Evolutionary conservation across 106 monocot genomes (phyloP).

Genomic region (Dioscorea zingiberensis): DNA sequence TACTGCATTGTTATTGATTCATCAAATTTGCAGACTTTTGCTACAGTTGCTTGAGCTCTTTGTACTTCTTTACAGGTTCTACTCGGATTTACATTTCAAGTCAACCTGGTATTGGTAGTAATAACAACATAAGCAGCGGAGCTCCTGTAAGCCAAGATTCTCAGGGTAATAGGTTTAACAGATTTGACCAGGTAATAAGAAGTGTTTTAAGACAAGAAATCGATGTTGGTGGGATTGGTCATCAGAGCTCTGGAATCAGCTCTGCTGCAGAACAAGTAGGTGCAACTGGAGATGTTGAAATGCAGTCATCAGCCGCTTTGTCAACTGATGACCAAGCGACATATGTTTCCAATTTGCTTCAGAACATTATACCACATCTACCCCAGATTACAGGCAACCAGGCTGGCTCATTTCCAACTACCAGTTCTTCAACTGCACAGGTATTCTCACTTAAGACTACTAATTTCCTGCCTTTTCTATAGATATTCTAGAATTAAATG

Average conservation of each 20-base stretch:
- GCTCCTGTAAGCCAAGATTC: slow-evolving; percentile 3
- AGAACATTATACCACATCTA: slow-evolving; percentile 16
- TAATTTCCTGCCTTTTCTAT: not conserved
- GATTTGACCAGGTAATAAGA: slow-evolving; percentile 12
- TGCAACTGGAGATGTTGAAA: not conserved
- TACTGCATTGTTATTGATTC: too few relatives aligned
- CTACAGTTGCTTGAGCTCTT: too few relatives aligned
- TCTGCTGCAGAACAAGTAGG: slow-evolving; percentile 12
- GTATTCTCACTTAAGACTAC: slow-evolving; percentile 4
- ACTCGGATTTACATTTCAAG: slow-evolving; percentile 6
- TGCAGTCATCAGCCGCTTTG: slow-evolving; percentile 1
- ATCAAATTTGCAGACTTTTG: too few relatives aligned
- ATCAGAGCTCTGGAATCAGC: not conserved
- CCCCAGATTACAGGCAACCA: not conserved
- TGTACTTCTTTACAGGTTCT: slow-evolving; percentile 6
- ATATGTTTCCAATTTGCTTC: slow-evolving; percentile 19
- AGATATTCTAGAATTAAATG: too few relatives aligned
- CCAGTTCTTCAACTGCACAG: slow-evolving; percentile 5
- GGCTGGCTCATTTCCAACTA: not conserved
- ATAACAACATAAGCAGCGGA: slow-evolving; percentile 2
- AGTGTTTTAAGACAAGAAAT: slow-evolving; percentile 9
- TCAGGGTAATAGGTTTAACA: slow-evolving; percentile 12
- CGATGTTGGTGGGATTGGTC: not conserved
- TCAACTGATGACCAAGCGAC: slow-evolving; percentile 14
- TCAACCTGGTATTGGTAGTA: slow-evolving; percentile 9